Evolutionary conservation across 2,329 filamentous ascomycete species (phyloP).

Genomic region (Xylaria sp.): DNA sequence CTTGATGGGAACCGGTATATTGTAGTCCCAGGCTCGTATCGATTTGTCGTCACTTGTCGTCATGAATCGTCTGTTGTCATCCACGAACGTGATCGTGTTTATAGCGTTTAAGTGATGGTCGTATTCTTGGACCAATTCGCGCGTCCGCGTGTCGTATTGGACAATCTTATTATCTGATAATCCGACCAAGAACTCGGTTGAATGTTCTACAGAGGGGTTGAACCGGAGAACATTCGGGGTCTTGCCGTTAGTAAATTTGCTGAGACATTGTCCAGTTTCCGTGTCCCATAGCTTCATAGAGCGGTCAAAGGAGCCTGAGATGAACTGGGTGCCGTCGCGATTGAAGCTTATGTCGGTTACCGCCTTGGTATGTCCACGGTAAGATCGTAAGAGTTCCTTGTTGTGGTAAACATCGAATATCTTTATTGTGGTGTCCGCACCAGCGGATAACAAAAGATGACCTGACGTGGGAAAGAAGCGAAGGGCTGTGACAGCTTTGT

Average conservation of each 20-base stretch:
- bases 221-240: conserved; percentile 95
- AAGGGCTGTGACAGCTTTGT: conserved; percentile 85
- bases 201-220: conserved; percentile 80
- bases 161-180: conserved; percentile 99
- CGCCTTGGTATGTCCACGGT: conserved; percentile 87
- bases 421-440: conserved; percentile 89
- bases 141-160: conserved; percentile 88
- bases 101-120: conserved; percentile 97
- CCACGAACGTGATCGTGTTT: conserved; percentile 97
- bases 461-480: conserved; percentile 90
- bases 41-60: conserved; percentile 98
- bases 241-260: conserved; percentile 91
- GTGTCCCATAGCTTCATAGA: conserved; percentile 99
- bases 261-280: conserved; percentile 88
- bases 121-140: conserved; percentile 92
- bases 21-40: conserved; percentile 96
- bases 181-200: conserved; percentile 91
- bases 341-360: conserved; percentile 93
- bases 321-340: conserved; percentile 80
- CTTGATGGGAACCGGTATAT: conserved; percentile 95
- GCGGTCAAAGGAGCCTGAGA: conserved; percentile 92
- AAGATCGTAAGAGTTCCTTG: conserved; percentile 89
- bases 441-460: conserved; percentile 88
- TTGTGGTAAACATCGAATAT: conserved; percentile 95
- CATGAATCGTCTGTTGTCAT: conserved; percentile 94